Evolutionary conservation across 371 early-diverging fungal species (phyloP).

Genomic region (Apophysomyces sp.): DNA sequence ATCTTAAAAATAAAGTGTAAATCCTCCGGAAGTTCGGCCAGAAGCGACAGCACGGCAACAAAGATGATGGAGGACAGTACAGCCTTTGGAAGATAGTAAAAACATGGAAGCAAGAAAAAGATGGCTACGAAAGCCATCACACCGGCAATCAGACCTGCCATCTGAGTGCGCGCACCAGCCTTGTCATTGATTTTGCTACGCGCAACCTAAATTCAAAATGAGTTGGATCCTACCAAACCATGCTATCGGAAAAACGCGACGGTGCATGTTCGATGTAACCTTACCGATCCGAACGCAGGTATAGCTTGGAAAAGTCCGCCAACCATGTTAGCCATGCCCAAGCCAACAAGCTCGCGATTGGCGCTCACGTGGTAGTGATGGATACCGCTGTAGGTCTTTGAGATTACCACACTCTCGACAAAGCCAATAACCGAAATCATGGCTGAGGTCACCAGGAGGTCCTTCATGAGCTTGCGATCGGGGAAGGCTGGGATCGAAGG

Average conservation of each 20-base stretch:
- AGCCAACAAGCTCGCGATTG: conserved; percentile 93
- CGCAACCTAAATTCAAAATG: conserved; percentile 53
- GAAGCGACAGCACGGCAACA: conserved; percentile 80
- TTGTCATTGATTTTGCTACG: conserved; percentile 89
- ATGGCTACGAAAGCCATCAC: conserved; percentile 73
- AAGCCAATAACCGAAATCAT: conserved; percentile 92
- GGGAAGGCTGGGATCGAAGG: conserved; percentile 65
- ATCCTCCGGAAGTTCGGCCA: conserved; percentile 81
- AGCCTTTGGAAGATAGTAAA: conserved; percentile 86
- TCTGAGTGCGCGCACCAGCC: conserved; percentile 87
- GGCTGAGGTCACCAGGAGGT: conserved; percentile 56
- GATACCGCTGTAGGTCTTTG: conserved; percentile 85
- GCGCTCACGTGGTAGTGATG: conserved; percentile 88
- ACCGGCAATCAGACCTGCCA: conserved; percentile 80
- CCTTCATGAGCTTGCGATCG: conserved; percentile 59
- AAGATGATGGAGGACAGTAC: conserved; percentile 86
- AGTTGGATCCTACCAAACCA: background rate
- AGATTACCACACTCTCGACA: conserved; percentile 91
- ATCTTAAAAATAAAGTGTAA: conserved; percentile 79
- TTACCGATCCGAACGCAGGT: conserved; percentile 87
- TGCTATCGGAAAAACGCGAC: conserved; percentile 52
- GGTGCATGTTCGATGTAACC: conserved; percentile 25
- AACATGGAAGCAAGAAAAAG: conserved; percentile 74
- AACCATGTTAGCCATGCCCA: conserved; percentile 82
- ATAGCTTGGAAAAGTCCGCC: conserved; percentile 83